Evolutionary conservation across 148 eudicot species (phyloP).

Genomic region (Rhododendron mucronatum): DNA sequence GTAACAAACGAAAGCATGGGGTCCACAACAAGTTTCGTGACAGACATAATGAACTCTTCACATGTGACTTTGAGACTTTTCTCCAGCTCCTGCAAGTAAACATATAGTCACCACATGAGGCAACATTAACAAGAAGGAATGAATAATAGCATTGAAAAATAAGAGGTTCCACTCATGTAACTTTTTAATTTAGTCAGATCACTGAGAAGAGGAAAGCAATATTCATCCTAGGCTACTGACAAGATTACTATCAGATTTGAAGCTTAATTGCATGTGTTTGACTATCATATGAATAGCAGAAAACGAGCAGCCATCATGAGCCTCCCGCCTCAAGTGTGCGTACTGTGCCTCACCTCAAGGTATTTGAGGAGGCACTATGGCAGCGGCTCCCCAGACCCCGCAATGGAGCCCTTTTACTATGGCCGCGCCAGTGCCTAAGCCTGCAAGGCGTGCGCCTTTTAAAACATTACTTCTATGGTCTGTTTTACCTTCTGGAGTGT

Average conservation of each 20-base stretch:
- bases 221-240: not conserved
- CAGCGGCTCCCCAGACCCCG: not conserved
- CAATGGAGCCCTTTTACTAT: no score
- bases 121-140: not conserved
- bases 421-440: no score
- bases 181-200: not conserved
- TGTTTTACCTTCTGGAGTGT: not conserved
- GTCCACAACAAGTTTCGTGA: slow-evolving; percentile 88
- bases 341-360: not conserved
- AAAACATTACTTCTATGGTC: not conserved
- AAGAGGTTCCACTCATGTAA: no score
- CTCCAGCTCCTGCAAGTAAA: slow-evolving; percentile 76
- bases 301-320: not conserved
- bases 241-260: not conserved
- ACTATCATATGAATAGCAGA: not conserved
- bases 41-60: slow-evolving; percentile 98
- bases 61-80: slow-evolving; percentile 88
- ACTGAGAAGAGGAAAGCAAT: not conserved
- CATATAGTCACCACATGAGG: not conserved
- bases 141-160: not conserved
- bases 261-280: not conserved
- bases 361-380: not conserved
- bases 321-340: not conserved
- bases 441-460: not conserved
- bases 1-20: slow-evolving; percentile 97